Conservation (phyloP, 2,329 filamentous ascomycete genomes). For the Sporothrix mexicana region DNA sequence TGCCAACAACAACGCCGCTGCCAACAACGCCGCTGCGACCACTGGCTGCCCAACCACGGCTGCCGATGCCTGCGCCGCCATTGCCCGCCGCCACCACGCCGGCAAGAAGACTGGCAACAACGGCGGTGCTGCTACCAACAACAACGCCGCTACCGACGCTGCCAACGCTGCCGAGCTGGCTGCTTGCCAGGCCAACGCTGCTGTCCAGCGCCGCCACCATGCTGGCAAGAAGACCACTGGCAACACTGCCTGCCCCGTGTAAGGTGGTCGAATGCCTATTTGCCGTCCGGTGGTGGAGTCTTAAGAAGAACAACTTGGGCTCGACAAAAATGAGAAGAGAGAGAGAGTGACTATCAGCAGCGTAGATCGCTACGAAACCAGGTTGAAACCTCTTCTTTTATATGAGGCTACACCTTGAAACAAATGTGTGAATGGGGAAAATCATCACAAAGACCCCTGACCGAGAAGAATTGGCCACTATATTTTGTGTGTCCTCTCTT, state of each 20-base stretch:
- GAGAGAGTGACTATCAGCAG: neutral
- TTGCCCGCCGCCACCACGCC: slow-evolving; percentile 27
- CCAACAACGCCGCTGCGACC: neutral
- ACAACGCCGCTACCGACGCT: neutral
- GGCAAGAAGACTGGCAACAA: slow-evolving; percentile 13
- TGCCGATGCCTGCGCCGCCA: neutral
- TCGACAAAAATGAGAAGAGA: neutral
- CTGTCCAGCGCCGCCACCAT: slow-evolving; percentile 27
- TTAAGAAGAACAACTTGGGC: neutral
- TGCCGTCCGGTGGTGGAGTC: no score
- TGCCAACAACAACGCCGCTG: neutral
- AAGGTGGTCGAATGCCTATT: neutral
- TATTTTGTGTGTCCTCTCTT: neutral
- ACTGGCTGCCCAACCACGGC: neutral
- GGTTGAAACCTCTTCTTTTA: neutral
- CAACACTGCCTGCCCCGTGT: slow-evolving; percentile 1
- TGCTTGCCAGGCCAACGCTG: neutral
- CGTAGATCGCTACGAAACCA: slow-evolving; percentile 20
- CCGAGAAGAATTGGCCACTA: neutral
- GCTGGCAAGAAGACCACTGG: slow-evolving; percentile 29
- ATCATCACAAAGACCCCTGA: neutral
- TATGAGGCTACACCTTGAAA: neutral
- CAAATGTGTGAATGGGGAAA: slow-evolving; percentile 9
- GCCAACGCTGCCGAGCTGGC: slow-evolving; percentile 24
- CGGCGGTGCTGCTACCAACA: neutral